Evolutionary conservation across 2,329 filamentous ascomycete species (phyloP).

Genomic region (Calonectria ilicicola): DNA sequence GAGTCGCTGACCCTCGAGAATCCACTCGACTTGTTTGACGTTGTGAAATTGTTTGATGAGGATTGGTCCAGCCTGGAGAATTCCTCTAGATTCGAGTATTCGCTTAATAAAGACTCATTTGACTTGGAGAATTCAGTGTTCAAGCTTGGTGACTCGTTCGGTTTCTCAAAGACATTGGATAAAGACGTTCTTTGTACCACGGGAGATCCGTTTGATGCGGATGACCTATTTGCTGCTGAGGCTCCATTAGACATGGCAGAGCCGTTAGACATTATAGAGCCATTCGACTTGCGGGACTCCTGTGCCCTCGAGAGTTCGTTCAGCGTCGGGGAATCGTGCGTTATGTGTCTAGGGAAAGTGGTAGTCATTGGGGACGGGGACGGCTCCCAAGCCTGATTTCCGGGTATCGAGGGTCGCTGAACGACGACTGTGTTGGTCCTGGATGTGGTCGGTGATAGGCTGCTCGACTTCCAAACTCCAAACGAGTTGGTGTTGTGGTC

Average conservation of each 20-base stretch:
- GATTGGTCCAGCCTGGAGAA: neutral
- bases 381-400: neutral
- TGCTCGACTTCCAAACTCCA: neutral
- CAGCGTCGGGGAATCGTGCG: neutral
- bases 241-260: neutral
- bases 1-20: neutral
- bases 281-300: neutral
- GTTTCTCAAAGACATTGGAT: neutral
- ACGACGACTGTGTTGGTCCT: neutral
- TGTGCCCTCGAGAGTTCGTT: neutral
- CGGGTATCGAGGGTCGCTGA: neutral
- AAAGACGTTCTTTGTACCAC: neutral
- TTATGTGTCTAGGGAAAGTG: neutral
- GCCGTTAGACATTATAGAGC: neutral
- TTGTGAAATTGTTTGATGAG: neutral
- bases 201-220: neutral
- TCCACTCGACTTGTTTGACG: neutral
- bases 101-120: neutral
- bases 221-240: neutral
- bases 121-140: neutral
- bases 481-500: slow-evolving; percentile 3
- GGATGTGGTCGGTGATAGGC: neutral
- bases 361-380: neutral
- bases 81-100: neutral
- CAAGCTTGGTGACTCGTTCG: neutral